These are phyloP conservation scores for Candida sonorensis DNA, from an alignment of 805 yeast genomes.

Conservation along the genomic window DNA sequence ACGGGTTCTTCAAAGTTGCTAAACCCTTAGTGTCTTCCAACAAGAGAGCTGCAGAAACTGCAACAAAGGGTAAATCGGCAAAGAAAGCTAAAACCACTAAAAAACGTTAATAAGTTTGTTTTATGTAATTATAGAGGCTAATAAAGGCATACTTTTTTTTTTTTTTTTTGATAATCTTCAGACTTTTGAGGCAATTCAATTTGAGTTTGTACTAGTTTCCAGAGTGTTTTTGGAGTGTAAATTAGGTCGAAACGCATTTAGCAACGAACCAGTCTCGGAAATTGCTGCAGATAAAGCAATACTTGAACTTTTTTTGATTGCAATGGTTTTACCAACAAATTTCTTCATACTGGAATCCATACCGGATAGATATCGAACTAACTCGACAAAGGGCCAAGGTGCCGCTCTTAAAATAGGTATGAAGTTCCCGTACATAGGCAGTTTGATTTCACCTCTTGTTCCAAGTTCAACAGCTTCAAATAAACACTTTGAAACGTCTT, in stretches of 20 bases:
- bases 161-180: neutral
- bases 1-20: conserved; percentile 78
- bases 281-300: conserved; percentile 13
- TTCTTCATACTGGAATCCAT: conserved; percentile 48
- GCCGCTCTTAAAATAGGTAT: conserved; percentile 64
- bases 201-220: neutral
- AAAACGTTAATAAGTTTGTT: conserved; percentile 7
- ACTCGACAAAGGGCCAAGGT: conserved; percentile 65
- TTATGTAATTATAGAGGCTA: no score
- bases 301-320: conserved; percentile 12
- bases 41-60: conserved; percentile 27
- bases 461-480: conserved; percentile 53
- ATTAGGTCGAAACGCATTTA: conserved; percentile 8
- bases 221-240: neutral
- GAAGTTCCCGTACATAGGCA: conserved; percentile 72
- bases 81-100: conserved; percentile 18
- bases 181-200: neutral
- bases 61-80: conserved; percentile 23
- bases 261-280: conserved; percentile 15
- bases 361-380: conserved; percentile 52
- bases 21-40: conserved; percentile 39
- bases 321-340: conserved; percentile 21
- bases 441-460: conserved; percentile 56
- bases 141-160: no score
- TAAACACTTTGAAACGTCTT: conserved; percentile 53